Conservation (phyloP, 1,284 basidiomycete species). For the Papiliotrema flavescens region DNA sequence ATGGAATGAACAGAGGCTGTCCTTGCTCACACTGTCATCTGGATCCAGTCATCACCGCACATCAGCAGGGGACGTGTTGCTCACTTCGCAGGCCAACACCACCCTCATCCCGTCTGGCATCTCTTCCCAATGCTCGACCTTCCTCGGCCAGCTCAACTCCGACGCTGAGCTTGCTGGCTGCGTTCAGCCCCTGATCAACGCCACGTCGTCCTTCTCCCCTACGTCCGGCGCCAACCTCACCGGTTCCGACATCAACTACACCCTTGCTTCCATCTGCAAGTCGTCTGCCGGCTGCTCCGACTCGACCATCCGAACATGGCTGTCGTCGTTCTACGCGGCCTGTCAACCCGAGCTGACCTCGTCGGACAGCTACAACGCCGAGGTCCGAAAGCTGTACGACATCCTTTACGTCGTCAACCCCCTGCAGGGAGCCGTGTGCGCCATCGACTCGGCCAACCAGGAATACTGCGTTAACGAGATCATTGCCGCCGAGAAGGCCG, state of each 20-base stretch:
- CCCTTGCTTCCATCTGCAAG: conserved; percentile 62
- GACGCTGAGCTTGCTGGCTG: conserved; percentile 61
- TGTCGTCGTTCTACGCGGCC: conserved; percentile 64
- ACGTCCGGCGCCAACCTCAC: conserved; percentile 54
- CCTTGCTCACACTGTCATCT: no score
- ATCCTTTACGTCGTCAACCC: conserved; percentile 68
- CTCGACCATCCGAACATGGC: conserved; percentile 57
- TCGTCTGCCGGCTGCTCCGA: conserved; percentile 57
- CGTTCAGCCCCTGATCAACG: conserved; percentile 61
- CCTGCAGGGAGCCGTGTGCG: conserved; percentile 64
- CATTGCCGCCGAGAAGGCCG: conserved; percentile 29
- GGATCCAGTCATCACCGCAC: no score
- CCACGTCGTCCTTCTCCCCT: conserved; percentile 62
- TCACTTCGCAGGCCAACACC: conserved; percentile 12
- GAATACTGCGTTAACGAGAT: conserved; percentile 61
- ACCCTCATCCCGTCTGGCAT: conserved; percentile 57
- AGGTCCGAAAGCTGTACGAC: conserved; percentile 68
- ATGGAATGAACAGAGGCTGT: no score
- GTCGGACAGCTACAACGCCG: conserved; percentile 47
- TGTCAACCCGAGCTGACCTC: conserved; percentile 66
- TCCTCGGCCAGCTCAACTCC: conserved; percentile 62
- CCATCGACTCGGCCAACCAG: conserved; percentile 62
- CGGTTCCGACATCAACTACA: conserved; percentile 53
- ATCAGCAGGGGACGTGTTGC: no score
- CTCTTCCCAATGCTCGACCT: conserved; percentile 58